Evolutionary conservation across 768 basidiomycete species (phyloP).

Genomic region (Pulveroboletus ravenelii): DNA sequence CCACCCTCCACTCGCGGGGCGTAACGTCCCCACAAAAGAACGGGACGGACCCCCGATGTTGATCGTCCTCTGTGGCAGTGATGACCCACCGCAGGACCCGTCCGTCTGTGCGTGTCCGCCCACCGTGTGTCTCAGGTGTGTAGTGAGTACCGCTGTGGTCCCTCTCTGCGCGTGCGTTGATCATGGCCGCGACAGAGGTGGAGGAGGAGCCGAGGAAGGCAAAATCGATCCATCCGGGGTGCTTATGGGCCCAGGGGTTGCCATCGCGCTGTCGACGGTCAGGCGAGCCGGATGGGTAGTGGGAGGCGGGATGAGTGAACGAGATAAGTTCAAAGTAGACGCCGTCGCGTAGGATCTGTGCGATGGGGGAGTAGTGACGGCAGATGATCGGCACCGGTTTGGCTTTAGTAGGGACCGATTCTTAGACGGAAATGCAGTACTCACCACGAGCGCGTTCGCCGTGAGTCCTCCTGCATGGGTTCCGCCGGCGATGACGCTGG

Average conservation of each 20-base stretch:
- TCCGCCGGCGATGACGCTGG: constrained; percentile 63
- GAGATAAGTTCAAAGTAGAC: constrained; percentile 67
- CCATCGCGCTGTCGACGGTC: constrained; percentile 39
- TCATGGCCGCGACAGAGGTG: constrained; percentile 42
- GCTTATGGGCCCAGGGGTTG: constrained; percentile 51
- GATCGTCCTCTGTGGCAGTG: constrained; percentile 32
- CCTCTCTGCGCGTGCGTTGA: constrained; percentile 47
- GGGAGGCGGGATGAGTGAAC: constrained; percentile 51
- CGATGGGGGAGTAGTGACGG: neutral
- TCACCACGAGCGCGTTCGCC: constrained; percentile 60
- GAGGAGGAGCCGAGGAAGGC: constrained; percentile 54
- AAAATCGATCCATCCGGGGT: constrained; percentile 65
- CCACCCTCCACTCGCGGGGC: constrained; percentile 52
- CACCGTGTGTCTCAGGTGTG: constrained; percentile 43
- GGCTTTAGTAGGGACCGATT: neutral
- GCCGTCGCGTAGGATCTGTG: constrained; percentile 39
- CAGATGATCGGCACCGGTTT: neutral
- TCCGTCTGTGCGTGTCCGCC: constrained; percentile 54
- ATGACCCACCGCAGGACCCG: constrained; percentile 56
- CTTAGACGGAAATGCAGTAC: constrained; percentile 8
- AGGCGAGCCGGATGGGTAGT: constrained; percentile 50
- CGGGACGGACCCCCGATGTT: constrained; percentile 40
- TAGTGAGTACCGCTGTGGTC: constrained; percentile 43
- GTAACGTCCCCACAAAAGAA: constrained; percentile 78
- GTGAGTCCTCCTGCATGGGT: constrained; percentile 60